These are phyloP conservation scores for Acer negundo DNA, from an alignment of 345 rosid species.

Conservation along the genomic window DNA sequence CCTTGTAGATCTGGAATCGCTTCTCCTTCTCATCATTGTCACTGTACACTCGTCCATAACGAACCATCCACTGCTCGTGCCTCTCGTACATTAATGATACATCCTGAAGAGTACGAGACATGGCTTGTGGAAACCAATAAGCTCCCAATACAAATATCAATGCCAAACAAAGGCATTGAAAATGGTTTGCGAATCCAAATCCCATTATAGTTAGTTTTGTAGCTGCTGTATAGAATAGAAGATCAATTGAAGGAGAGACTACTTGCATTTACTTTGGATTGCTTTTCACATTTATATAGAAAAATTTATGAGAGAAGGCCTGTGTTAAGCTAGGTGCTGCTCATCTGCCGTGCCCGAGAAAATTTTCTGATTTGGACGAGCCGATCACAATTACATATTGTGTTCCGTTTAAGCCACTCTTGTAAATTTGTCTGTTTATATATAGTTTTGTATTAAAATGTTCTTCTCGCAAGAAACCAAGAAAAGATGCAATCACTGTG, in stretches of 20 bases:
- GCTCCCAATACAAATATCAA: conserved; percentile 25
- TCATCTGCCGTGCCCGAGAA: conserved; percentile 1
- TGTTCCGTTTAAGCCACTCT: not conserved
- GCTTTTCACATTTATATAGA: conserved; percentile 2
- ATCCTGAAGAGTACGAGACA: conserved; percentile 22
- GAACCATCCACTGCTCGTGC: conserved; percentile 39
- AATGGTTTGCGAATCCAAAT: conserved; percentile 4
- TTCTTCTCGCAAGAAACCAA: not conserved
- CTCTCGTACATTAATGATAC: conserved; percentile 23
- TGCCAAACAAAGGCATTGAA: conserved; percentile 14
- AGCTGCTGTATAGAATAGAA: not conserved
- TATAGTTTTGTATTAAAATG: not conserved
- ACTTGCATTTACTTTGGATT: not conserved
- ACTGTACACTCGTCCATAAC: conserved; percentile 31
- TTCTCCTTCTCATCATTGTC: conserved; percentile 33
- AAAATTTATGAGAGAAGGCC: not conserved
- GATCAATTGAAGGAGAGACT: not conserved
- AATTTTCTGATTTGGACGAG: conserved; percentile 19
- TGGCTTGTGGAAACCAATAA: conserved; percentile 15
- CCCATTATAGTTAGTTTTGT: conserved; percentile 6
- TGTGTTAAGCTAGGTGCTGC: not conserved
- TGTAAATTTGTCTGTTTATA: not conserved
- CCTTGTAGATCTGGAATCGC: conserved; percentile 43
- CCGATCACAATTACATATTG: not conserved
- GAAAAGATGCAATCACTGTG: not conserved